Conservation (phyloP, 352 stramenopile genomes). For the Pythium graminicola region DNA sequence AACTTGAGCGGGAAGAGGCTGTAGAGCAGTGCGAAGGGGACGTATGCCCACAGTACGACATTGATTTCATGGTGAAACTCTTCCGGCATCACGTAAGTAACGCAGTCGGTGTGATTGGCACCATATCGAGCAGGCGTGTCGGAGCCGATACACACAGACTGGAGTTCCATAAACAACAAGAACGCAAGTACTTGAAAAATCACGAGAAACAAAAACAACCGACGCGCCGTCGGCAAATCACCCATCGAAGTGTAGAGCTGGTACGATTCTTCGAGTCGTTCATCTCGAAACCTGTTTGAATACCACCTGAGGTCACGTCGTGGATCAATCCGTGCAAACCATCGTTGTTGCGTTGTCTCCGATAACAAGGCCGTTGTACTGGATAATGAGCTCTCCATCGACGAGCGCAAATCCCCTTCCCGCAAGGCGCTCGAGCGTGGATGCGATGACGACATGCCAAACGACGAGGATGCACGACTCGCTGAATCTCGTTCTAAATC, state of each 20-base stretch:
- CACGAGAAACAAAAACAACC: constrained; percentile 58
- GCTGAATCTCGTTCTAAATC: constrained; percentile 1
- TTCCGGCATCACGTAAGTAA: constrained; percentile 19
- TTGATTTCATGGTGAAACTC: constrained; percentile 9
- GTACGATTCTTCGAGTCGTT: constrained; percentile 68
- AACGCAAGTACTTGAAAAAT: constrained; percentile 48
- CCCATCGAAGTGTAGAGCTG: constrained; percentile 71
- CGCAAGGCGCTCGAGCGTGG: constrained; percentile 4
- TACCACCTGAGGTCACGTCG: constrained; percentile 42
- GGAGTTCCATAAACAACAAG: constrained; percentile 41
- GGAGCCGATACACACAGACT: constrained; percentile 11
- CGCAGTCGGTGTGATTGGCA: constrained; percentile 10
- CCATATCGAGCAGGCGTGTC: neutral
- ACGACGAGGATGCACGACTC: constrained; percentile 9
- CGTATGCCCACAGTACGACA: constrained; percentile 49
- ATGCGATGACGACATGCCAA: constrained; percentile 5
- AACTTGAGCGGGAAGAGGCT: constrained; percentile 60
- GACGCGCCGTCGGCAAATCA: constrained; percentile 49
- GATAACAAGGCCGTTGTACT: constrained; percentile 19
- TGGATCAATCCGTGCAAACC: constrained; percentile 50
- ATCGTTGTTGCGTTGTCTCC: constrained; percentile 23
- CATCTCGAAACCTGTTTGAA: constrained; percentile 68
- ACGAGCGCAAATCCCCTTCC: constrained; percentile 28
- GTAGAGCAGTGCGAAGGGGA: constrained; percentile 53
- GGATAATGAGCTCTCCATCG: constrained; percentile 30